phyloP scores from a whole-genome alignment of 495 filamentous ascomycete genomes.

The Daldinia concentrica region DNA sequence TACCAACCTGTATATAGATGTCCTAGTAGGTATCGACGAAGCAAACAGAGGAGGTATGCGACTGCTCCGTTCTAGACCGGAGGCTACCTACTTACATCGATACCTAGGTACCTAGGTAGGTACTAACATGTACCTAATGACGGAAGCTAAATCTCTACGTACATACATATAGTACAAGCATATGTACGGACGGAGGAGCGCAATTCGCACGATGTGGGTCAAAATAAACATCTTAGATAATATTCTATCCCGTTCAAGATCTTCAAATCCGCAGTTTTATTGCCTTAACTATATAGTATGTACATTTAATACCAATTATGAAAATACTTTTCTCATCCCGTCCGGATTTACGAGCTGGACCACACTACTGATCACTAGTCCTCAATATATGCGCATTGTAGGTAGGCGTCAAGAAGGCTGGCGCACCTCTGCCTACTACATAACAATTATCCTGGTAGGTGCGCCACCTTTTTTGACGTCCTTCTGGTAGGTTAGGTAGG shows the following conservation, averaged over 20 bases:
- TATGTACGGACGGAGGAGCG: conserved; percentile 1
- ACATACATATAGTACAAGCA: not conserved
- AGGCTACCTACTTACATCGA: no score
- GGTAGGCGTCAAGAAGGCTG: not conserved
- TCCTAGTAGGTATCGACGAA: no score
- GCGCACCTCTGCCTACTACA: no score
- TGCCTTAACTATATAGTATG: no score
- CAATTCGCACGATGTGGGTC: not conserved
- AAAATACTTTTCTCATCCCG: not conserved
- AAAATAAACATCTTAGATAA: not conserved
- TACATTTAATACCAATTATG: not conserved
- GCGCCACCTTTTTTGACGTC: no score
- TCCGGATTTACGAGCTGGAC: not conserved
- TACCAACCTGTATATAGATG: no score
- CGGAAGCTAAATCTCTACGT: not conserved
- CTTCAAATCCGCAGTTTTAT: not conserved
- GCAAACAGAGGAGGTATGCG: not conserved
- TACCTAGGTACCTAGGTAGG: no score
- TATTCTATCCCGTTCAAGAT: not conserved
- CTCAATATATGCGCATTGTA: not conserved
- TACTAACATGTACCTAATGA: no score
- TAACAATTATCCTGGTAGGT: no score
- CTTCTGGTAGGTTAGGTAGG: no score
- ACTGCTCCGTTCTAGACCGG: not conserved
- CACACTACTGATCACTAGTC: not conserved